Percentiles rank a stretch among this genome's conserved stretches.
These are phyloP conservation scores for Aphanomyces invadans DNA, from an alignment of 352 stramenopile species.

Conservation along the genomic window DNA sequence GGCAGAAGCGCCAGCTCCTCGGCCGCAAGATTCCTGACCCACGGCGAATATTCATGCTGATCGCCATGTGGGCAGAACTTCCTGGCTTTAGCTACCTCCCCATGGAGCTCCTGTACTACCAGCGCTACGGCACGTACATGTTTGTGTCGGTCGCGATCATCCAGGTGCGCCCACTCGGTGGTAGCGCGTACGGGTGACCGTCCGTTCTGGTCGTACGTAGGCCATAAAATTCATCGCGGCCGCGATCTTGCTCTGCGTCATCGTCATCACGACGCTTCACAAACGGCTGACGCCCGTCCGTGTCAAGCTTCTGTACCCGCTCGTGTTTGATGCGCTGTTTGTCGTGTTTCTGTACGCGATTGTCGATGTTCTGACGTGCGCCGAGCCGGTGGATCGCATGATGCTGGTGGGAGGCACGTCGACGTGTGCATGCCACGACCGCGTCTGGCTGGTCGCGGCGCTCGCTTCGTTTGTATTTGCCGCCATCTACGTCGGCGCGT, in stretches of 20 bases:
- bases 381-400: background rate
- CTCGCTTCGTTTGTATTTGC: background rate
- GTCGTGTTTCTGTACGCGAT: slow-evolving; percentile 8
- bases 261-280: background rate
- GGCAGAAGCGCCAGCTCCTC: slow-evolving; percentile 13
- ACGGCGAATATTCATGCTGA: slow-evolving; percentile 7
- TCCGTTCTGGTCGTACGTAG: background rate
- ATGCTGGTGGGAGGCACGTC: background rate
- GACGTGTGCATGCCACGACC: slow-evolving; percentile 1
- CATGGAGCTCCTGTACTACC: slow-evolving; percentile 10
- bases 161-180: background rate
- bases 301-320: slow-evolving; percentile 5
- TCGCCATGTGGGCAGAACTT: slow-evolving; percentile 16
- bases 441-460: background rate
- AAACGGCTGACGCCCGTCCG: background rate
- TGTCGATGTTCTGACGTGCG: slow-evolving; percentile 8
- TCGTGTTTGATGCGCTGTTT: slow-evolving; percentile 6
- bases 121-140: background rate
- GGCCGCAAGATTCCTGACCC: slow-evolving; percentile 7
- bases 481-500: background rate
- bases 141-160: background rate
- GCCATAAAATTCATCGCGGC: background rate
- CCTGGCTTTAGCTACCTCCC: slow-evolving; percentile 24
- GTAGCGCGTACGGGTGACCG: no score
- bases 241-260: background rate